Evolutionary conservation across 257 asterid species (phyloP), one percentile per base, ranked within the genome.

Genomic region (Lycium ferocissimum): DNA sequence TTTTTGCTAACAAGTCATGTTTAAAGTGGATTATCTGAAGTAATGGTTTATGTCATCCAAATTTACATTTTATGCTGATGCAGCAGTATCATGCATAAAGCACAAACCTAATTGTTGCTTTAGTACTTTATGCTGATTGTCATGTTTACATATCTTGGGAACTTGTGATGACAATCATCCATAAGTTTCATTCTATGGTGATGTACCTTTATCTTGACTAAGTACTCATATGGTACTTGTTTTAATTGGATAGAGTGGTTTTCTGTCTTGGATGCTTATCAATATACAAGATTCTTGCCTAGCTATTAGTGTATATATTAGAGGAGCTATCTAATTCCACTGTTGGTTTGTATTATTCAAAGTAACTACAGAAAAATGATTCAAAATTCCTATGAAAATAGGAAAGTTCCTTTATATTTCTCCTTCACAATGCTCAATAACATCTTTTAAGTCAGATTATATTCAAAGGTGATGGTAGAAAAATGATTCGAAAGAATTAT

Each of bases 21-120:
- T 76, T 76, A 26, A 26, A 76, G n/a, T 6, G 57, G 14, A 76
- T 49, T 49, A 47, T 75, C 61, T 75, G 1, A 1, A 12, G 61
- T 47, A 0, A 20, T 75, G 61, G 61, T 49, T 75, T 20, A 75
- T 49, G 7, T 75, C 62, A 6, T 75, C 63, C 63, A 26, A 76
- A 51, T 13, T 0, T 76, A 26, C 82, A 7, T 51, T 26, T 63
- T 76, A 22, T 0, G 26, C n/a, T 51, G 47, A 13, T 26, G 82
- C 63, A 51, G 14, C 63, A 76, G 3, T 22, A 22, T 76, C 47
- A 76, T 13, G 14, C 0, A 76, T 51, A 33, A 76, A 76, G 6
- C 82, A 51, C 59, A 76, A 51, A 13, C 63, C 82, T 76, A 51
- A 76, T 20, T 47, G 81, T 22, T 75, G 57, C 61, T 49, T 49